Base-by-base conservation (phyloP, 805 yeast species). In the Sugiyamaella smithiae region DNA sequence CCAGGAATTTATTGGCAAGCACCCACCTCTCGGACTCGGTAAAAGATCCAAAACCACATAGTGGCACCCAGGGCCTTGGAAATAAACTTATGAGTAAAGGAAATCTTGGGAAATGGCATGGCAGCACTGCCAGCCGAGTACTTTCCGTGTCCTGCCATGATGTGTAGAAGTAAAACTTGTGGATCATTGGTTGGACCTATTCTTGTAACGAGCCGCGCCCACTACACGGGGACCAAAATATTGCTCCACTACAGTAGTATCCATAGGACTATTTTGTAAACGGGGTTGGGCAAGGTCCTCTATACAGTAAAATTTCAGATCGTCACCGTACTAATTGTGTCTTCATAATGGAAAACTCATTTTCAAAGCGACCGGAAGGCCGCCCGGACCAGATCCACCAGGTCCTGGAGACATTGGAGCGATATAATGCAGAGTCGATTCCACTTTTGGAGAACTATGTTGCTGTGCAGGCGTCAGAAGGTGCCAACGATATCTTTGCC, bases 31-130 rank as follows among this genome's bases (percentile, higher is more conserved):
- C 84, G 82, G 40, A 85, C 74, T 66, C 96, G 76, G 75, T 85
- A 87, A 62, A 88, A 75, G 54, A 88, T 77, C 86, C 91, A 88
- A 68, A 86, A 88, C 86, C 93, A 85, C 87, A 85, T 83, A 46
- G 89, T 76, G 33, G 91, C 95, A 8, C 96, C 96, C 37, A 88
- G 74, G 17, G 75, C 65, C 58, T 84, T 83, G 40, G 87, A 77
- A 17, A 82, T 75, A 67, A 80, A 72, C 50, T 77, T 74, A 60
- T 82, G 76, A 36, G 76, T 68, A 1, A 77, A 69, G 35, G 81
- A 78, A 16, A 80, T 81, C 57, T 84, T 82, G 26, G 93, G 91
- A 51, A 74, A 73, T 40, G 85, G 80, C 29, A 80, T 76, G 9
- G 85, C 85, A 58, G 82, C 87, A 59, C 62, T 60, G 46, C 64